Evolutionary conservation across 108 stramenopile genomes (phyloP).

Genomic region (Nannochloropsis granulata): DNA sequence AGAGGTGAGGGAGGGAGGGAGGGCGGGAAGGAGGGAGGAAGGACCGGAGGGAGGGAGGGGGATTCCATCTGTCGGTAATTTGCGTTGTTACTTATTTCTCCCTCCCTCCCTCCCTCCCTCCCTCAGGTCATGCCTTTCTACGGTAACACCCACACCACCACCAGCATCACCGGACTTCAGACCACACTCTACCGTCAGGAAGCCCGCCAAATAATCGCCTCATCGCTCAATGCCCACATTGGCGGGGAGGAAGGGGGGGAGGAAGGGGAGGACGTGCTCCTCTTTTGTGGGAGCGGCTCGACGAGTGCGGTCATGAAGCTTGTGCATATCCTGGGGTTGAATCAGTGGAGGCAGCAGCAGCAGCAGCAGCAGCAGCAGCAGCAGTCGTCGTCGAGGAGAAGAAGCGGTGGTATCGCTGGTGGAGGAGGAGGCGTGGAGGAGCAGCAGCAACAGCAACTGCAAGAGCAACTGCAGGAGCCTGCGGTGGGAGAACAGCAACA

Average conservation of each 20-base stretch:
- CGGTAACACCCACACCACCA: slow-evolving; percentile 44
- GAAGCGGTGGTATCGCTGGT: no score
- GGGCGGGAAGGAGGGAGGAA: background rate
- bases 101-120: background rate
- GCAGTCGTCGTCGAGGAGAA: no score
- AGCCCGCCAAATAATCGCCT: background rate
- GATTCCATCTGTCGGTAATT: background rate
- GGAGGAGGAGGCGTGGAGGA: no score
- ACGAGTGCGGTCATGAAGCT: slow-evolving; percentile 65
- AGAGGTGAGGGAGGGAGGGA: background rate
- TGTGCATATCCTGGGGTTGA: slow-evolving; percentile 14
- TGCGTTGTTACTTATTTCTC: background rate
- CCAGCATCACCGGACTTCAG: background rate
- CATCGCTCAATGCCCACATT: background rate
- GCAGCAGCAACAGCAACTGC: no score
- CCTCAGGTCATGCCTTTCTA: slow-evolving; percentile 23
- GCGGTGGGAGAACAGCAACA: no score
- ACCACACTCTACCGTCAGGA: background rate
- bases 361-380: background rate
- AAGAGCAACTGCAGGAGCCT: no score
- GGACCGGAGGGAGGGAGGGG: background rate
- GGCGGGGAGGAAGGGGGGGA: background rate
- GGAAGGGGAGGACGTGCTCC: slow-evolving; percentile 56
- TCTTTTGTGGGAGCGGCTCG: slow-evolving; percentile 87
- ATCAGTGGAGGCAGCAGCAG: background rate